Base-by-base conservation (phyloP, 2,329 filamentous ascomycete species). In the Aspergillus pseudotamarii region DNA sequence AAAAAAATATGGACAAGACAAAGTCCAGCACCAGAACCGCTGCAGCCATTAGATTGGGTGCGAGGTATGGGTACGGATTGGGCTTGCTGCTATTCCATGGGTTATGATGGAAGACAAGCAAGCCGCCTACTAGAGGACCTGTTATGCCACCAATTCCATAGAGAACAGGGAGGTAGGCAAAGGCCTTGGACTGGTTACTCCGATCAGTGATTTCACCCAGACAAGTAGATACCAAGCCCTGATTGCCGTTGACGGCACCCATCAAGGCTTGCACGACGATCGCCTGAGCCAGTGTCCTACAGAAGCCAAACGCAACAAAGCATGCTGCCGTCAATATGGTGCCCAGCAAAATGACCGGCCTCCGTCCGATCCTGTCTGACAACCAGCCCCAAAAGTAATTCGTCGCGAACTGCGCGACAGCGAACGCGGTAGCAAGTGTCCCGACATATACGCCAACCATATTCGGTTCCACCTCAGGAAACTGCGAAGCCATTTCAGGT, bases 131-230 rank as follows among this genome's bases (percentile, higher is more conserved):
- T 1, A 96, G 88, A 0, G 95, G 95, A 0, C 95, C 95, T 0
- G 94, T 95, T 65, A 99, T 97, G 50, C 92, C 92, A 21, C 95
- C 95, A 38, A 99, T 83, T 4, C 94, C 94, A 78, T 99, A 99
- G n/a, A 98, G 90, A 45, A 98, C 91, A 0, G 95, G 95, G 48
- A 99, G 82, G 81, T 97, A 99, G 1, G 92, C 95, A 72, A 99
- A 99, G 0, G 93, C 95, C 59, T 87, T 86, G 73, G 92, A 95
- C 83, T 99, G 95, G 76, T 99, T 99, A 67, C 91, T 95, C 60
- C 93, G 88, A 75, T 98, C 94, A 1, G 95, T 99, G 58, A 99
- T 91, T 77, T 99, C 95, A 46, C 95, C 95, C 56, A 99, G 79
- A 56, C 94, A 96, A 0, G 95, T 97, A 9, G 93, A 94, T 16